Evolutionary conservation across 2,329 filamentous ascomycete species (phyloP).

Genomic region (Penicillium palitans): DNA sequence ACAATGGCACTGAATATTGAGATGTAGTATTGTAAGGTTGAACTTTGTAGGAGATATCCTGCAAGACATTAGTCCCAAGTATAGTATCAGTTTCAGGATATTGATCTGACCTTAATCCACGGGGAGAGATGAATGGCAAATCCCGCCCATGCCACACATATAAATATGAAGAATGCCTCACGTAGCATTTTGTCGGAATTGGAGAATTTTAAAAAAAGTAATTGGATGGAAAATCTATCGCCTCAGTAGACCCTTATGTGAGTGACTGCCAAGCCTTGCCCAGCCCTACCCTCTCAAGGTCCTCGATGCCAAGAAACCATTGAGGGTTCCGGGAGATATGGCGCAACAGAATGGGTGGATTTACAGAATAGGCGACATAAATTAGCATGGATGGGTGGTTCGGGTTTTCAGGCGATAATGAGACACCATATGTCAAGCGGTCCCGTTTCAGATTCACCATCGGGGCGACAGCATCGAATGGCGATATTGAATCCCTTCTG

Average conservation of each 20-base stretch:
- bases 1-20: not conserved
- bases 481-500: not conserved
- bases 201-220: not conserved
- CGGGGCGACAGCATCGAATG: not conserved
- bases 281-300: constrained; percentile 3
- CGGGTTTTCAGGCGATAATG: not conserved
- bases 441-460: not conserved
- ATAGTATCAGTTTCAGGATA: not conserved
- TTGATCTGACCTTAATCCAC: not conserved
- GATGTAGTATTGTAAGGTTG: not conserved
- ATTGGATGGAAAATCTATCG: not conserved
- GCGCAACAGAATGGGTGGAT: not conserved
- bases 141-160: constrained; percentile 2
- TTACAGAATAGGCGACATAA: not conserved
- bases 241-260: not conserved
- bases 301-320: constrained; percentile 8
- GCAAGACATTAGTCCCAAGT: not conserved
- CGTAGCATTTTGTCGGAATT: not conserved
- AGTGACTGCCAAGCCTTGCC: constrained; percentile 2
- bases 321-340: not conserved
- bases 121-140: constrained; percentile 1
- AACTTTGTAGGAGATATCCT: not conserved
- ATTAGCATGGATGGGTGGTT: not conserved
- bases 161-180: not conserved
- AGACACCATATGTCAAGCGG: no score